Percentiles rank a stretch among this genome's conserved stretches.
Evolutionary conservation across 2,329 filamentous ascomycete species (phyloP).

Genomic region (Trichoderma pleuroti): DNA sequence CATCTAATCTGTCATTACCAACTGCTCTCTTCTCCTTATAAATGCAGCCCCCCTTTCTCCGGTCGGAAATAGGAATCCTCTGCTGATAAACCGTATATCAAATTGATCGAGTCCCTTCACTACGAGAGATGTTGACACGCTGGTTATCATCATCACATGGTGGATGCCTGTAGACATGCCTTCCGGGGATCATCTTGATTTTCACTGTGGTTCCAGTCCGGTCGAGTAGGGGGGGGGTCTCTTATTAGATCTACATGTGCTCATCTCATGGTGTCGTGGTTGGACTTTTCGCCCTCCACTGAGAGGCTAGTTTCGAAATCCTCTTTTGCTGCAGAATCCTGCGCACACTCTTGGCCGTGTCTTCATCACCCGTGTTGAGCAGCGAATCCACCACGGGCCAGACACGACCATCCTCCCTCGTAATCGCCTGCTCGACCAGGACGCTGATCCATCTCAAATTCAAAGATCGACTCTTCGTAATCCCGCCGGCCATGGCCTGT

Average conservation of each 20-base stretch:
- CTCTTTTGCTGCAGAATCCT: conserved; percentile 27
- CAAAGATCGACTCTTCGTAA: neutral
- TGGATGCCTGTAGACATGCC: neutral
- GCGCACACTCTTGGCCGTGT: conserved; percentile 24
- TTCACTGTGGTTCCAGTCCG: neutral
- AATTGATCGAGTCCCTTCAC: neutral
- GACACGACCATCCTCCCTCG: conserved; percentile 31
- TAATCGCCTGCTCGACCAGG: conserved; percentile 29
- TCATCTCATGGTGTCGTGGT: neutral
- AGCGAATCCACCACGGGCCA: conserved; percentile 34
- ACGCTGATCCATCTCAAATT: conserved; percentile 28
- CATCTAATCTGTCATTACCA: neutral
- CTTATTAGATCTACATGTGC: neutral
- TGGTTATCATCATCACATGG: neutral
- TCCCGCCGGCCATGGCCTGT: conserved; percentile 21
- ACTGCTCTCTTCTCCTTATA: neutral
- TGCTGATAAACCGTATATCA: neutral
- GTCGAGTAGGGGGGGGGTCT: no score
- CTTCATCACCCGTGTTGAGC: conserved; percentile 22
- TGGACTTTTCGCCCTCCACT: conserved; percentile 7
- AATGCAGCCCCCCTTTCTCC: neutral
- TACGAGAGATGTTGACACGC: neutral
- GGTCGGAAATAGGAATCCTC: neutral
- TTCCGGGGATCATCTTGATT: neutral
- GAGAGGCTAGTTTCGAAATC: conserved; percentile 23